Percentiles rank a stretch among this genome's conserved stretches.
Conservation (phyloP, 805 yeast genomes). For the Candida stauntonica region DNA sequence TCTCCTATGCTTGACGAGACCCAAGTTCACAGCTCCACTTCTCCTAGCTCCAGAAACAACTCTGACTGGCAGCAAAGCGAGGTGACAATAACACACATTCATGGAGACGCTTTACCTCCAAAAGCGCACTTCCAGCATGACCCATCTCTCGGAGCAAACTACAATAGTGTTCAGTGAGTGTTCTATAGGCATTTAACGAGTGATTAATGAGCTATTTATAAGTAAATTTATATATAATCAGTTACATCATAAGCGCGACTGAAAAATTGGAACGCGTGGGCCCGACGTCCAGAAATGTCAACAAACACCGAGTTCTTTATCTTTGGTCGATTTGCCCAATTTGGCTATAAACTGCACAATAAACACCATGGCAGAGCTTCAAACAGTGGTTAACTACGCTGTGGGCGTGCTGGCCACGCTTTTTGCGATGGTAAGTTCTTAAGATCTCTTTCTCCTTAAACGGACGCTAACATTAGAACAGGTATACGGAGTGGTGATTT, state of each 20-base stretch:
- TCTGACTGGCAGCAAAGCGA: too few species aligned
- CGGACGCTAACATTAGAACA: neutral
- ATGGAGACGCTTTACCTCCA: constrained; percentile 16
- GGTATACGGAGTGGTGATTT: constrained; percentile 16
- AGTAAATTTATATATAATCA: too few species aligned
- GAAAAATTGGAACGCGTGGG: too few species aligned
- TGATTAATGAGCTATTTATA: too few species aligned
- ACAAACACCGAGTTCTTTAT: neutral
- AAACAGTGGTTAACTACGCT: constrained; percentile 1
- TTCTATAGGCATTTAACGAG: too few species aligned
- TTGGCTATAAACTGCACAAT: too few species aligned
- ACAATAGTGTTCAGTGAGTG: constrained; percentile 1
- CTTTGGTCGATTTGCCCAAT: too few species aligned
- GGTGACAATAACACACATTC: constrained; percentile 10
- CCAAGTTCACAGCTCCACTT: constrained; percentile 8
- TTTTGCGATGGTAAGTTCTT: constrained; percentile 3
- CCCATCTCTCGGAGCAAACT: constrained; percentile 12
- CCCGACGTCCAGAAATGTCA: too few species aligned
- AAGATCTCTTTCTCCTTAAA: neutral
- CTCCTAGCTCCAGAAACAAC: constrained; percentile 15
- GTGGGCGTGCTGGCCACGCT: constrained; percentile 3
- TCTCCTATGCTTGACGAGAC: constrained; percentile 20
- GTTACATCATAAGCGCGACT: too few species aligned
- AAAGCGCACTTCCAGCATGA: constrained; percentile 20
- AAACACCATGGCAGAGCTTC: neutral